Percentiles rank a stretch among this genome's conserved stretches.
Evolutionary conservation across 352 stramenopile species (phyloP).

Genomic region (Phytophthora tubulina): DNA sequence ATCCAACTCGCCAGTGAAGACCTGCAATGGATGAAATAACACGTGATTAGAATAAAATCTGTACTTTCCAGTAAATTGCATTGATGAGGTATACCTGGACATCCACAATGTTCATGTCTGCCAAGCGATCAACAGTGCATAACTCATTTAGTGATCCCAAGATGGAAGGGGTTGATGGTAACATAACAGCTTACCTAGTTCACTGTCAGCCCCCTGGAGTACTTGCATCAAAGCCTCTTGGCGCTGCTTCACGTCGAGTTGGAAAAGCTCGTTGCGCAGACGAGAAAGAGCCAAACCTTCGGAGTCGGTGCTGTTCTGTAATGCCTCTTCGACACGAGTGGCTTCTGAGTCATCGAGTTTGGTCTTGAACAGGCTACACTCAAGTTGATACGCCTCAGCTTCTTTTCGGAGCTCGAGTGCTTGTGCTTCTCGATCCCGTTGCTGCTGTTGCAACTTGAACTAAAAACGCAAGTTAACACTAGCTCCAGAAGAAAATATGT

Average conservation of each 20-base stretch:
- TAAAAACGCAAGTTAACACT: neutral
- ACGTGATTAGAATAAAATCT: neutral
- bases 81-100: slow-evolving; percentile 46
- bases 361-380: slow-evolving; percentile 26
- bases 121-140: no score
- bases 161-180: no score
- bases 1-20: slow-evolving; percentile 59
- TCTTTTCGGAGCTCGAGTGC: slow-evolving; percentile 36
- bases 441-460: slow-evolving; percentile 34
- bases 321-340: slow-evolving; percentile 28
- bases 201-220: slow-evolving; percentile 44
- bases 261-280: slow-evolving; percentile 59
- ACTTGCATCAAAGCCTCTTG: slow-evolving; percentile 51
- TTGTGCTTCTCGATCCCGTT: slow-evolving; percentile 34
- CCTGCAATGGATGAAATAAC: slow-evolving; percentile 25
- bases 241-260: slow-evolving; percentile 62
- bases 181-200: slow-evolving; percentile 38
- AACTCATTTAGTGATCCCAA: no score
- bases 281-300: slow-evolving; percentile 28
- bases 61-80: neutral
- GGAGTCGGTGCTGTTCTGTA: slow-evolving; percentile 6
- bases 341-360: slow-evolving; percentile 29
- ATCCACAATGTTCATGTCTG: slow-evolving; percentile 57
- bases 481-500: neutral
- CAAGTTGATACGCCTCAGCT: slow-evolving; percentile 34